Evolutionary conservation across 164 flowering plant species (phyloP).

Genomic region (Taxillus chinensis): DNA sequence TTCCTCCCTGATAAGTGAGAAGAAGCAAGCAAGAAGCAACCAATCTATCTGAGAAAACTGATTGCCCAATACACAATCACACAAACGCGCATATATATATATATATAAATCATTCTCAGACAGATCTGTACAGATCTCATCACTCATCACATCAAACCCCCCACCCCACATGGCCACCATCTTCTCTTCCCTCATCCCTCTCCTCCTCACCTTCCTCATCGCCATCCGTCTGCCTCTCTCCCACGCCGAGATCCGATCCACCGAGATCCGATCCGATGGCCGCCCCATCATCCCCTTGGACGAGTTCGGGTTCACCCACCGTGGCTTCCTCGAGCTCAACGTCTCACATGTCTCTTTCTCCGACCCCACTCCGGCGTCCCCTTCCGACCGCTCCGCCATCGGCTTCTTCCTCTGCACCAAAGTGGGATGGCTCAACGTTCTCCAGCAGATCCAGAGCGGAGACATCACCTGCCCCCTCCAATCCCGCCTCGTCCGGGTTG

Average conservation of each 20-base stretch:
- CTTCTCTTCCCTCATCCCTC: slow-evolving; percentile 3
- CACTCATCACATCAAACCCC: background rate
- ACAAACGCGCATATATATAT: too few species aligned
- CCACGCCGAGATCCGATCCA: slow-evolving; percentile 53
- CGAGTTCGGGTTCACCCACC: slow-evolving; percentile 83
- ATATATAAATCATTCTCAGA: too few species aligned
- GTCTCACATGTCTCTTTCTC: slow-evolving; percentile 47
- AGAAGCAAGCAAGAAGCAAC: too few species aligned
- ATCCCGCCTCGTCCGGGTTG: slow-evolving; percentile 33
- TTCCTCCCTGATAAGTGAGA: too few species aligned
- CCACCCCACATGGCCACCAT: slow-evolving; percentile 23
- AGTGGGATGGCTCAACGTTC: slow-evolving; percentile 73
- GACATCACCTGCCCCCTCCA: slow-evolving; percentile 67
- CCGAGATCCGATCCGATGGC: slow-evolving; percentile 52
- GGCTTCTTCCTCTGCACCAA: slow-evolving; percentile 89
- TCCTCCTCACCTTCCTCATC: slow-evolving; percentile 18
- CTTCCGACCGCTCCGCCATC: slow-evolving; percentile 34
- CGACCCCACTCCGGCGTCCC: slow-evolving; percentile 16
- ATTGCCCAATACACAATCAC: too few species aligned
- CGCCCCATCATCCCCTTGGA: slow-evolving; percentile 81
- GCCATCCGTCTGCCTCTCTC: slow-evolving; percentile 14
- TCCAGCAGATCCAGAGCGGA: slow-evolving; percentile 52
- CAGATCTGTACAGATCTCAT: too few species aligned
- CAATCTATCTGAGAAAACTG: too few species aligned
- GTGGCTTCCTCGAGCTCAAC: slow-evolving; percentile 67